Percentiles rank a stretch among this genome's conserved stretches.
Evolutionary conservation across 345 rosid genomes (phyloP).

Genomic region (Salix purpurea): DNA sequence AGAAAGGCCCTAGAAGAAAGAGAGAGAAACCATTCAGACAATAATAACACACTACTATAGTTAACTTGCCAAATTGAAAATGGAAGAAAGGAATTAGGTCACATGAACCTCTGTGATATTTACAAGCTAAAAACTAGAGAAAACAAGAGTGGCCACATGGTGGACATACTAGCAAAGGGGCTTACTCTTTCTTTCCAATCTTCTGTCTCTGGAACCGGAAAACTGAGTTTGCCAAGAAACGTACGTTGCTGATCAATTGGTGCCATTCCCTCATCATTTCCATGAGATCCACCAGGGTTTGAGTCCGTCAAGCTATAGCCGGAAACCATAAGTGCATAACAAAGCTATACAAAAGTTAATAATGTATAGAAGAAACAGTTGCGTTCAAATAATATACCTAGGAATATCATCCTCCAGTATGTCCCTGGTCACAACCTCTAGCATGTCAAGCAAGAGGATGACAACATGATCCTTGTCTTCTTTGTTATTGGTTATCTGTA

Average conservation of each 20-base stretch:
- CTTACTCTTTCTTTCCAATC: conserved; percentile 94
- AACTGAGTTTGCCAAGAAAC: conserved; percentile 73
- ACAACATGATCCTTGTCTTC: conserved; percentile 84
- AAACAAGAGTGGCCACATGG: too few relatives aligned
- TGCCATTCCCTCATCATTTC: conserved; percentile 52
- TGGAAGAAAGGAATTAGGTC: not conserved
- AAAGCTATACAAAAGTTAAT: not conserved
- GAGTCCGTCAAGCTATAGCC: conserved; percentile 61
- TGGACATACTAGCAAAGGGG: too few relatives aligned
- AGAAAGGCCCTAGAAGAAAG: not conserved
- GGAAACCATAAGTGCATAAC: conserved; percentile 10
- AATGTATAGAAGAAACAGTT: not conserved
- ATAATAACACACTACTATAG: not conserved
- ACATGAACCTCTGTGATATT: not conserved
- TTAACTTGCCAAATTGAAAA: conserved; percentile 2
- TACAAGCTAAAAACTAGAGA: not conserved
- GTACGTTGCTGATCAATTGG: conserved; percentile 56
- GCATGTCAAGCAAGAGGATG: conserved; percentile 94
- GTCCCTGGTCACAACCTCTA: conserved; percentile 87
- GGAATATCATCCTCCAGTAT: conserved; percentile 75
- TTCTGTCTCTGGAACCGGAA: conserved; percentile 75
- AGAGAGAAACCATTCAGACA: not conserved
- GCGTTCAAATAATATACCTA: conserved; percentile 33
- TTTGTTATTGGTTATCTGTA: conserved; percentile 62
- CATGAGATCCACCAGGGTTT: conserved; percentile 59